A percentile compares a stretch with the other conserved stretches of the same genome.
Evolutionary conservation across 305 asterid genomes (phyloP).

Genomic region (Fraxinus sp.): DNA sequence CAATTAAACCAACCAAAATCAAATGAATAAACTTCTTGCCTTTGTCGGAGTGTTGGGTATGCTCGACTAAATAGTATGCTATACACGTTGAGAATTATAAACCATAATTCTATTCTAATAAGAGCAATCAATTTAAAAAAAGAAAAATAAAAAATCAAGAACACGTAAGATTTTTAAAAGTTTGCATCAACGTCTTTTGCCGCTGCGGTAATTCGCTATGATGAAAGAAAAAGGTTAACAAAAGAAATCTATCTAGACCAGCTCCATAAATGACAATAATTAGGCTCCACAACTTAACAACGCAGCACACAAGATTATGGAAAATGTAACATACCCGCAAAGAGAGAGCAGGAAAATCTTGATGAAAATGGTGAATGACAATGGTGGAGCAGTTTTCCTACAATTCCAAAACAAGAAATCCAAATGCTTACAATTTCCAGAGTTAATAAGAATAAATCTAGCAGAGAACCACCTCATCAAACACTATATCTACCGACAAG

Average conservation of each 20-base stretch:
- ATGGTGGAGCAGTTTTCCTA: conserved; percentile 80
- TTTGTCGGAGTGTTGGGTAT: neutral
- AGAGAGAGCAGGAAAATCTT: conserved; percentile 77
- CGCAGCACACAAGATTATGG: neutral
- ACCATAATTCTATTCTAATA: no score
- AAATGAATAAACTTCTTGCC: neutral
- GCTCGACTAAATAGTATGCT: neutral
- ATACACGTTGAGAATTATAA: no score
- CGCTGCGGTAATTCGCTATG: no score
- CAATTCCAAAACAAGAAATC: neutral
- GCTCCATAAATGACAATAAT: no score
- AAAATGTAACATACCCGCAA: conserved; percentile 49
- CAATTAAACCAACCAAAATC: conserved; percentile 1
- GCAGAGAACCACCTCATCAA: neutral
- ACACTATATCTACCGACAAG: neutral
- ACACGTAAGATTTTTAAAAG: no score
- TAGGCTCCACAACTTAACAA: no score
- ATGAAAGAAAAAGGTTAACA: no score
- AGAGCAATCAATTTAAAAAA: no score
- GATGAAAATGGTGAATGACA: conserved; percentile 52
- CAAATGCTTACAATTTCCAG: neutral
- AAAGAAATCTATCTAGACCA: no score
- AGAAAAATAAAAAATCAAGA: no score
- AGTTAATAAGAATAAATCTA: neutral
- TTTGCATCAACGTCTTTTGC: no score